Evolutionary conservation across 2,329 filamentous ascomycete species (phyloP).

Genomic region (Diplodia mutila): DNA sequence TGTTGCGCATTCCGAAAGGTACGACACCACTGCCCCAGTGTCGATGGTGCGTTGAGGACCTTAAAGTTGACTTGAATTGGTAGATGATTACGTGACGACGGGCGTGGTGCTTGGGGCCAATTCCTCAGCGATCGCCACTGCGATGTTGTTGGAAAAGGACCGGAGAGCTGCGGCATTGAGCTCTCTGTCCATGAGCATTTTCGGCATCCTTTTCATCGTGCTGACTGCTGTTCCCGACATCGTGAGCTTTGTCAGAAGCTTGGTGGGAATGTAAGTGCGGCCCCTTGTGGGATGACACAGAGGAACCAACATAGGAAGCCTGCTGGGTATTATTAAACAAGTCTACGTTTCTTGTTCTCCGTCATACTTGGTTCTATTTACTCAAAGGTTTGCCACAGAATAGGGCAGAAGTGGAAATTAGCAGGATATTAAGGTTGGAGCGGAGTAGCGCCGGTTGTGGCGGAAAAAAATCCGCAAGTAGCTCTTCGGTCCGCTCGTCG

Average conservation of each 20-base stretch:
- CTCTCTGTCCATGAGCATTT: slow-evolving; percentile 65
- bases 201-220: slow-evolving; percentile 62
- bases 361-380: too few relatives aligned
- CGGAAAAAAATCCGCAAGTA: too few relatives aligned
- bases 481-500: too few relatives aligned
- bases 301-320: too few relatives aligned
- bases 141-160: slow-evolving; percentile 59
- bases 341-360: too few relatives aligned
- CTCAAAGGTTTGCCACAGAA: too few relatives aligned
- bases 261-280: slow-evolving; percentile 31
- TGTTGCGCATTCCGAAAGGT: slow-evolving; percentile 60
- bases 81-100: slow-evolving; percentile 66
- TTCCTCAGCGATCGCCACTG: slow-evolving; percentile 63
- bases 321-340: too few relatives aligned
- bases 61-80: too few relatives aligned
- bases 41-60: not conserved
- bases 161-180: slow-evolving; percentile 62
- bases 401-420: too few relatives aligned
- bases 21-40: not conserved
- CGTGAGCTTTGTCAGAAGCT: slow-evolving; percentile 47
- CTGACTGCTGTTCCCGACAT: slow-evolving; percentile 61
- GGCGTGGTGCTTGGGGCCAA: slow-evolving; percentile 66
- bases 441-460: too few relatives aligned
- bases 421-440: too few relatives aligned
- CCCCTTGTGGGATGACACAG: too few relatives aligned